These are phyloP conservation scores for Ophiocordyceps camponoti-leonardi DNA, from an alignment of 2,329 filamentous ascomycete species.

Conservation along the genomic window DNA sequence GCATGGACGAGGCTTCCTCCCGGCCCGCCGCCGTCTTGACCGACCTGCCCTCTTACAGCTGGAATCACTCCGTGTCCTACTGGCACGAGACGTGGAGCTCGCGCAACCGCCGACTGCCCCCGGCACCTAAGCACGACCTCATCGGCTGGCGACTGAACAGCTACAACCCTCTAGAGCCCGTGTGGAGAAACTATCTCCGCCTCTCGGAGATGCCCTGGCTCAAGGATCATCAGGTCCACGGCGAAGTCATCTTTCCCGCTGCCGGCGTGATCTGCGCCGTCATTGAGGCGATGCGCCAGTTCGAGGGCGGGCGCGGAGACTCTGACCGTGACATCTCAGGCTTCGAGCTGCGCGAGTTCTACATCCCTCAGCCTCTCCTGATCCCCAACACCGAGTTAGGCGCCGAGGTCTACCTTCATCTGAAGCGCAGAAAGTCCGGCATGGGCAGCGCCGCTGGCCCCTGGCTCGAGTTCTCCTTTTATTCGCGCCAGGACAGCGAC, in stretches of 20 bases:
- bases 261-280: not conserved
- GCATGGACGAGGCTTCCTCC: not conserved
- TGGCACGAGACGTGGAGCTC: not conserved
- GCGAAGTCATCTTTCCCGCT: slow-evolving; percentile 1
- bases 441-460: not conserved
- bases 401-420: not conserved
- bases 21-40: not conserved
- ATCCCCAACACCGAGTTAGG: not conserved
- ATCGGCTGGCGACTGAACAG: not conserved
- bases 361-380: not conserved
- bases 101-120: not conserved
- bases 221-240: slow-evolving; percentile 1
- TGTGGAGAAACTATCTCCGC: not conserved
- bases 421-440: not conserved
- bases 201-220: slow-evolving; percentile 1
- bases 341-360: not conserved
- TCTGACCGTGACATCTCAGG: not conserved
- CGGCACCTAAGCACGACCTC: not conserved
- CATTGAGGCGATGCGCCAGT: slow-evolving; percentile 1
- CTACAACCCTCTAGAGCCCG: not conserved
- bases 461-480: slow-evolving; percentile 1
- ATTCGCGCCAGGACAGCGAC: not conserved
- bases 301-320: not conserved
- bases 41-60: slow-evolving; percentile 1
- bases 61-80: slow-evolving; percentile 1